A percentile compares a stretch with the other conserved stretches of the same genome.
Conservation (phyloP, 164 flowering plant genomes). For the Cinnamomum micranthum region DNA sequence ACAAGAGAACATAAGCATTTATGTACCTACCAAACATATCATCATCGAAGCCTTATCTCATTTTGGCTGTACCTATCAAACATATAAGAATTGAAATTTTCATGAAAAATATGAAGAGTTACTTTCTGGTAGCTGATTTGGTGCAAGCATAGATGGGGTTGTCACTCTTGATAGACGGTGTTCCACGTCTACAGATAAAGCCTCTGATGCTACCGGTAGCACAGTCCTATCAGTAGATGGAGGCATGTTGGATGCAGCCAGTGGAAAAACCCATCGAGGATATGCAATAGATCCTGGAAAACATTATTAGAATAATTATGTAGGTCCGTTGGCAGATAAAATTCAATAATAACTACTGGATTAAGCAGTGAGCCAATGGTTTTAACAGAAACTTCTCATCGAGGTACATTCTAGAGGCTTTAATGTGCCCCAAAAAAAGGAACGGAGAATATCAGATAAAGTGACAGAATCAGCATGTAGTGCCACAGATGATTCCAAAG, state of each 20-base stretch:
- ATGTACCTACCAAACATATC: neutral
- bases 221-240: neutral
- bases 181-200: neutral
- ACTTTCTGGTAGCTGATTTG: neutral
- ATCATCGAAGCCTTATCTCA: too few relatives aligned
- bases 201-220: neutral
- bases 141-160: conserved; percentile 1
- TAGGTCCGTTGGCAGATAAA: neutral
- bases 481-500: neutral
- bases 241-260: neutral
- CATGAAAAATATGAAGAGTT: neutral
- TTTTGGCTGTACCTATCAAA: neutral
- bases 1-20: conserved; percentile 1
- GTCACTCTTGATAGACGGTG: neutral
- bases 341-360: neutral
- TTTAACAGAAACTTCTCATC: neutral
- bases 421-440: neutral
- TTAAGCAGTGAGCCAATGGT: neutral
- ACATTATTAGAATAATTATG: neutral
- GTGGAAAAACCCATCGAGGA: neutral
- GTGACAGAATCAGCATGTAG: neutral
- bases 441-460: neutral
- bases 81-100: neutral
- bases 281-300: neutral
- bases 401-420: neutral